A percentile compares a stretch with the other conserved stretches of the same genome.
These are phyloP conservation scores for Infundibulicybe gibba DNA, from an alignment of 768 basidiomycete genomes.

Conservation along the genomic window DNA sequence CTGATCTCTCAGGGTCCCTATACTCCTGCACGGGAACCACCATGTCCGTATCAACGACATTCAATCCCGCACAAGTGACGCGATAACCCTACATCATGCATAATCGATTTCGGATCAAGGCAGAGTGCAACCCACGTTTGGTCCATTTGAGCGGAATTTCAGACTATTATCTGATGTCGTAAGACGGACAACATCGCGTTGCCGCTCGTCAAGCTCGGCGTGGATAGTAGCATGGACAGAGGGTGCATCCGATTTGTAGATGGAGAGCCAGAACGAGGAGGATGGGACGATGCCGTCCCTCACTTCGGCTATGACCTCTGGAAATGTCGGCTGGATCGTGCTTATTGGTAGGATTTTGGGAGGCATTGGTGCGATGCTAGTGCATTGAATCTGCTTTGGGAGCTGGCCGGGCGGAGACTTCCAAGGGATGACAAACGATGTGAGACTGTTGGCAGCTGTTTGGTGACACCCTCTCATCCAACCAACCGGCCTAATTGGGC, in stretches of 20 bases:
- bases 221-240: slow-evolving; percentile 66
- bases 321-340: slow-evolving; percentile 59
- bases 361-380: too few relatives aligned
- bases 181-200: slow-evolving; percentile 46
- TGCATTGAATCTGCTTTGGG: too few relatives aligned
- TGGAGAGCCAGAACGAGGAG: slow-evolving; percentile 75
- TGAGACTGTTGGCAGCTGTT: too few relatives aligned
- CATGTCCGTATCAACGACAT: slow-evolving; percentile 15
- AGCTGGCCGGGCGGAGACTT: too few relatives aligned
- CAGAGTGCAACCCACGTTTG: too few relatives aligned
- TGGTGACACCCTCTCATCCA: too few relatives aligned
- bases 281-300: slow-evolving; percentile 47
- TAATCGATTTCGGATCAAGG: too few relatives aligned
- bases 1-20: slow-evolving; percentile 38
- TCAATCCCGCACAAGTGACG: too few relatives aligned
- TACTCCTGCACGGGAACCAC: slow-evolving; percentile 50
- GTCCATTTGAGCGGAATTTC: too few relatives aligned
- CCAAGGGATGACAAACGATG: too few relatives aligned
- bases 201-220: slow-evolving; percentile 48
- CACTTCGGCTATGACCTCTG: slow-evolving; percentile 60
- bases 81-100: too few relatives aligned
- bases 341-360: slow-evolving; percentile 40
- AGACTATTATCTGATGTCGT: slow-evolving; percentile 16
- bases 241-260: slow-evolving; percentile 49
- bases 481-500: too few relatives aligned